phyloP scores from a whole-genome alignment of 169 alveolate species.

The Plasmodium vivax region DNA sequence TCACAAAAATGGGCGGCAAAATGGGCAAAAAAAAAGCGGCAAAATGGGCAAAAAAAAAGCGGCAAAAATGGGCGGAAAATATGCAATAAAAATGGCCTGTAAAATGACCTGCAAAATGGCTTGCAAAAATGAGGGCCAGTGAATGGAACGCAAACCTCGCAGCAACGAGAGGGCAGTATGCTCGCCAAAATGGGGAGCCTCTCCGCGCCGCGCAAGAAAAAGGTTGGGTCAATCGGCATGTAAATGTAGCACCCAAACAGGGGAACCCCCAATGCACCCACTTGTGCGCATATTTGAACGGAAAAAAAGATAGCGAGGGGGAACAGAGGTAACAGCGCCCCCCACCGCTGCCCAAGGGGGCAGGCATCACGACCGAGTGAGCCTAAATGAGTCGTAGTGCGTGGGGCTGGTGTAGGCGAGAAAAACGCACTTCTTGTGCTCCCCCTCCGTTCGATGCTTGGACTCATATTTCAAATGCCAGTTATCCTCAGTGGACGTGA shows the following conservation, averaged over 20 bases:
- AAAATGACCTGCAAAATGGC: too few relatives aligned
- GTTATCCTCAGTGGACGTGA: slow-evolving; percentile 77
- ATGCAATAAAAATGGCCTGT: too few relatives aligned
- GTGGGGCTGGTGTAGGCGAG: slow-evolving; percentile 80
- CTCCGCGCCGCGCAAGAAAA: neutral
- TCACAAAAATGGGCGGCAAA: neutral
- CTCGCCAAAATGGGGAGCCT: neutral
- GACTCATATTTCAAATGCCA: slow-evolving; percentile 81
- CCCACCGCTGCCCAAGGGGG: neutral
- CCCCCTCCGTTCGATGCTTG: slow-evolving; percentile 9
- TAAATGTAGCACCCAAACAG: neutral
- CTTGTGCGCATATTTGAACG: neutral
- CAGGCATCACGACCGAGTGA: slow-evolving; percentile 49
- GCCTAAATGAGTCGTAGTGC: slow-evolving; percentile 78
- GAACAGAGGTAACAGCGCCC: neutral
- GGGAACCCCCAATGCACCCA: neutral
- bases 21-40: too few relatives aligned
- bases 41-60: neutral
- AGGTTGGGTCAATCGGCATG: neutral
- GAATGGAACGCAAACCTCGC: neutral
- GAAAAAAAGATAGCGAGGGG: neutral
- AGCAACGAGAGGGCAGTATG: neutral
- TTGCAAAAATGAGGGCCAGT: neutral
- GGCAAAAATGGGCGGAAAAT: too few relatives aligned
- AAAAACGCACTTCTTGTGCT: slow-evolving; percentile 73